Evolutionary conservation across 345 rosid genomes (phyloP), one percentile per base, ranked within the genome.

Genomic region (Eucalyptus regnans): DNA sequence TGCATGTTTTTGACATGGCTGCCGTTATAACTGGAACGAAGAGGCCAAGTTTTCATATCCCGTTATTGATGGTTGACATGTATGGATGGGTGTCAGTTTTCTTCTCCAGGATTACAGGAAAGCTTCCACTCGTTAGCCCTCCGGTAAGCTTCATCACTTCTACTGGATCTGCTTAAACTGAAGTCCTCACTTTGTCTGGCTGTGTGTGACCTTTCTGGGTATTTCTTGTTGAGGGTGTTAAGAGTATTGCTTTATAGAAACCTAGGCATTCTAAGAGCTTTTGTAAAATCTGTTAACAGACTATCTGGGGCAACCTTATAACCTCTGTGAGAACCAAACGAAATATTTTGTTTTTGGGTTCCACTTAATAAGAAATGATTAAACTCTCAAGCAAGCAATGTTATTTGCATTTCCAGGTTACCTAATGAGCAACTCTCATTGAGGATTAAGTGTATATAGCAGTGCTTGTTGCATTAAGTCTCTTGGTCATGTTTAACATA

Each of bases 111-210:
- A 88, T 97, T 49, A 95, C 96, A 1, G 98, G 99, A 91, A 96
- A 94, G 92, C 99, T 96, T 90, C 99, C 99, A 71, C 92, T 95
- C 22, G 91, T 96, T 85, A 96, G 98, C 88, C 99, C 97, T 86
- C 98, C 99, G 89, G 99, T 97, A 93, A 88, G 95, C 50, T 86
- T 86, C 2, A 9, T 87, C 27, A 9, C 49, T 41, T 31, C 50
- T 41, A 41, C 84, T 12, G 3, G 5, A 76, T 76, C 48, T 76
- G 84, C 48, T 76, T 41, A 76, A 76, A 76, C 84, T 76, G 84
- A 76, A 76, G 48, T 76, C 48, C 27, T 71, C 46, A 37, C 27
- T 76, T 37, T 76, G 48, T 76, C 46, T 76, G 83, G 83, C 15
- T 76, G 48, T 76, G 12, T 76, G 83, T 76, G 27, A 37, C 48